Base-by-base conservation (phyloP, 495 filamentous ascomycete genomes). In the Aeminium ludgeri region DNA sequence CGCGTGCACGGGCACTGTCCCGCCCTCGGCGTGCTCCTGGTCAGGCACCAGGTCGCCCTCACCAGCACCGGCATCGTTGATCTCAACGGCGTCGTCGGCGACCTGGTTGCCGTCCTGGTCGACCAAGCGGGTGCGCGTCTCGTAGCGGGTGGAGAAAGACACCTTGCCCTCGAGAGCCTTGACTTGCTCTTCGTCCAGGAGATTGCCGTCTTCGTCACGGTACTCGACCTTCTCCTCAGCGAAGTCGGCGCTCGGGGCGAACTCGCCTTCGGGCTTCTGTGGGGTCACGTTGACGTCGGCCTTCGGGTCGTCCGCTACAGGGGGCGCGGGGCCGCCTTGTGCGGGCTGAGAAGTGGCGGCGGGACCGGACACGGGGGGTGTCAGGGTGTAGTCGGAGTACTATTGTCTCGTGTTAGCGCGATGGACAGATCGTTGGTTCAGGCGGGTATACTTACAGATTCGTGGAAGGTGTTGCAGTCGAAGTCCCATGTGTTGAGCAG, bases 381-480 rank as follows among this genome's bases (percentile, higher is more conserved):
- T 30, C 30, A 43, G 36, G 19, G 19, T 35, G 47, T 53, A 53
- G 12, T 53, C 46, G 15, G 43, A 38, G 35, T 50, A 50, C 44
- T 46, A 25, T 23, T 36, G 23, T 25, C 8, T 16, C 17, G n/a
- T 7, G 28, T 38, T 10, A 38, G 30, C 20, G 19, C 18, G 28
- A 1, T 10, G 16, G 20, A 27, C 17, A 40, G 20, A 34, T 34
- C 31, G 30, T 20, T 45, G 30, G 27, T 3, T 3, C 32, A 19
- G 2, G 25, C 10, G 17, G 23, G 43, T 23, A 25, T 41, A 76
- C 81, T 83, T 78, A 93, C 86, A 59, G 76, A 76, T 50, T 74
- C 77, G 53, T 80, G 66, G 66, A 97, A 97, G 45, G 68, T 84
- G 55, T 86, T 87, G 68, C 89, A 97, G 59, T 96, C 89, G 67